Evolutionary conservation across 2,329 filamentous ascomycete species (phyloP).

Genomic region (Pseudogymnoascus sp.): DNA sequence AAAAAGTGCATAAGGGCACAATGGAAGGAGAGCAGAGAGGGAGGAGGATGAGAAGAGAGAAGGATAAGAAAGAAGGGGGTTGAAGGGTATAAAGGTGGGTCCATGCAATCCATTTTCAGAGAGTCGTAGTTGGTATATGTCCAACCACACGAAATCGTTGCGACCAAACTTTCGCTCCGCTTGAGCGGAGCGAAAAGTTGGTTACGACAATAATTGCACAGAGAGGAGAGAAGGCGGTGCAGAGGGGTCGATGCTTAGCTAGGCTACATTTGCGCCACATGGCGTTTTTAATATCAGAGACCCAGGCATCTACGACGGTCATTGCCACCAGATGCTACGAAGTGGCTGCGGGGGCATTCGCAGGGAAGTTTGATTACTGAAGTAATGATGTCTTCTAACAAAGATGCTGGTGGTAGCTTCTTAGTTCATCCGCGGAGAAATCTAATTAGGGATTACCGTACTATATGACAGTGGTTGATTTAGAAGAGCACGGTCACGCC

Average conservation of each 20-base stretch:
- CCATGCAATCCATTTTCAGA: neutral
- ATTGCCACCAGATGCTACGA: neutral
- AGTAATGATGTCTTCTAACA: no score
- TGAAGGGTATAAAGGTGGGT: neutral
- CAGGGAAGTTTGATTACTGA: no score
- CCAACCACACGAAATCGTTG: neutral
- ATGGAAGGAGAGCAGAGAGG: neutral
- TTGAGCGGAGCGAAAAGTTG: neutral
- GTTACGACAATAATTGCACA: neutral
- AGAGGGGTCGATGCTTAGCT: neutral
- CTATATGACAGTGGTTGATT: neutral
- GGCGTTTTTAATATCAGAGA: neutral
- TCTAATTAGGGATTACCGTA: neutral
- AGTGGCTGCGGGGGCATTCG: no score
- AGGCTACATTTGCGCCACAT: neutral
- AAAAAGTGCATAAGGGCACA: neutral
- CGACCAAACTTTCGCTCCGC: no score
- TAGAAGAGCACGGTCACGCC: neutral
- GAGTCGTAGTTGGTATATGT: neutral
- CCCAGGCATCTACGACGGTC: neutral
- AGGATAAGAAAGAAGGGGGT: neutral
- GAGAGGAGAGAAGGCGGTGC: neutral
- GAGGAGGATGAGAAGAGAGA: neutral
- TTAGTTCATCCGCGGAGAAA: neutral
- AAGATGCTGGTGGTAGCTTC: neutral